Evolutionary conservation across 495 filamentous ascomycete genomes (phyloP), one percentile per base, ranked within the genome.

Genomic region (Hypoxylon subgilvum): DNA sequence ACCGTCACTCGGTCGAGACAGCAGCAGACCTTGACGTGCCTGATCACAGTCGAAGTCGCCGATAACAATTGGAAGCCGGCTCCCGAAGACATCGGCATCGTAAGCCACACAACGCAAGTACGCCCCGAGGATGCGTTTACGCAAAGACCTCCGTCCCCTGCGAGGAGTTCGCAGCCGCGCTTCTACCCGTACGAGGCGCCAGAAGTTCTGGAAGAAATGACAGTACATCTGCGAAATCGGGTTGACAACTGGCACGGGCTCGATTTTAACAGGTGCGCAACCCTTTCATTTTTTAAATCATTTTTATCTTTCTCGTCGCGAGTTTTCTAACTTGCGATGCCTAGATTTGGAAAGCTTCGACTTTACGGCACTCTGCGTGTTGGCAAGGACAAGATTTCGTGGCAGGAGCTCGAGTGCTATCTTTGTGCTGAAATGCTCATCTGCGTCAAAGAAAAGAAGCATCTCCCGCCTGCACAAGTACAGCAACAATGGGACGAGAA

Each of bases 361-460:
- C 76, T 97, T 31, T 92, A 96, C 66, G 94, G 92, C 36, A 92
- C 89, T 12, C 87, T 97, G 58, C 86, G 88, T 48, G 94, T 99
- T 16, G 94, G 95, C 60, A 99, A 97, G 65, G 94, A 99, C 70
- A 91, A 91, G 59, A 83, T 94, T 62, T 92, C 94, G 9, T 99
- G 94, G 94, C 94, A 99, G 76, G 95, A 99, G 68, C 74, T 99
- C 46, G 92, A 97, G 70, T 99, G 95, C 71, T 99, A 90, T 74
- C 82, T 99, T 16, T 99, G 97, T 68, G 89, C 88, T 2, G 94
- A 97, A 73, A 99, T 99, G 94, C 91, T 99, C 45, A 99, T 99
- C 60, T 99, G 94, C 70, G 91, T 97, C 54, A 99, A 97, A 74
- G 94, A 97, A 68, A 97, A 96, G 82, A 95, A 92, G 72, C 72